phyloP scores from a whole-genome alignment of 768 basidiomycete species.

The Neoboletus magnificus region DNA sequence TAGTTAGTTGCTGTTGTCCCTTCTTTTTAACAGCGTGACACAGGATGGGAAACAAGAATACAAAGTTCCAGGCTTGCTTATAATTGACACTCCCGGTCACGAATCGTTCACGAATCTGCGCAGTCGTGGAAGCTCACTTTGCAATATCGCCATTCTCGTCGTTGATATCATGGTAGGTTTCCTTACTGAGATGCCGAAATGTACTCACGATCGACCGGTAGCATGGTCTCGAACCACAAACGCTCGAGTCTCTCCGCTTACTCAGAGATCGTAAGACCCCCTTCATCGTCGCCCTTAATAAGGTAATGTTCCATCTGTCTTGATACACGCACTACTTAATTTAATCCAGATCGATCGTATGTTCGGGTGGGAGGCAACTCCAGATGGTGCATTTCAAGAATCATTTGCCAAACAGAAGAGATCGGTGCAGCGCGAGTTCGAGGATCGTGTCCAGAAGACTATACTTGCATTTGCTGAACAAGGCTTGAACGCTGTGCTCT shows the following conservation, averaged over 20 bases:
- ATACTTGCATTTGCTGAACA: constrained; percentile 97
- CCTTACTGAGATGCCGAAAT: background rate
- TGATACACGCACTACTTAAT: constrained; percentile 2
- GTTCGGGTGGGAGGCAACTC: constrained; percentile 90
- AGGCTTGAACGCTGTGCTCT: constrained; percentile 89
- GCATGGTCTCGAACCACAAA: constrained; percentile 99
- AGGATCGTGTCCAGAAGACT: constrained; percentile 80
- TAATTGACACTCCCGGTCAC: constrained; percentile 99
- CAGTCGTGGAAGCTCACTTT: constrained; percentile 91
- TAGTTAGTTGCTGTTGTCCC: constrained; percentile 1
- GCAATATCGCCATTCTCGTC: constrained; percentile 98
- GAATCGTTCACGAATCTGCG: constrained; percentile 98
- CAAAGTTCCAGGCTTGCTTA: constrained; percentile 92
- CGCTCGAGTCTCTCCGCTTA: constrained; percentile 90
- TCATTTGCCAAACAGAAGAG: constrained; percentile 79
- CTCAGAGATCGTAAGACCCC: constrained; percentile 93
- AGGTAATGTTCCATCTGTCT: constrained; percentile 44
- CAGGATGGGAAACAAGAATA: constrained; percentile 84
- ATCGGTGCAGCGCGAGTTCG: constrained; percentile 86
- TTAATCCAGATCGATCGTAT: constrained; percentile 85
- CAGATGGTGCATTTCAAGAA: constrained; percentile 90
- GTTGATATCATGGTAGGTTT: constrained; percentile 92
- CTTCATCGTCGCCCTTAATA: constrained; percentile 98
- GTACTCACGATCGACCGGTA: constrained; percentile 28
- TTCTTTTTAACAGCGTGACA: constrained; percentile 6